These are phyloP conservation scores for Tuber indicum DNA, from an alignment of 495 filamentous ascomycete species.

Conservation along the genomic window DNA sequence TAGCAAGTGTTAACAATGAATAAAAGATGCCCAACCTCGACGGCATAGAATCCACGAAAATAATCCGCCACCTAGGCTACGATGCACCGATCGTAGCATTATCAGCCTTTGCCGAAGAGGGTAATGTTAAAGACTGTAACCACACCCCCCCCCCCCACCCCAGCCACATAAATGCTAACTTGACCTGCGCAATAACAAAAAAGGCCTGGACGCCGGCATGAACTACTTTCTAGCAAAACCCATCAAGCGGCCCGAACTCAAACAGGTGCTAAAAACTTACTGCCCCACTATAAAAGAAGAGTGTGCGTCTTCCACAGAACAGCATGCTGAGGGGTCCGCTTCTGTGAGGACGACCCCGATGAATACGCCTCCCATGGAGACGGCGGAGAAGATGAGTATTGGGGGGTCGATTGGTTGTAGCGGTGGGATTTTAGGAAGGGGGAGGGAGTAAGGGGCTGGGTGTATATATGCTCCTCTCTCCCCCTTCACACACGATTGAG, in stretches of 20 bases:
- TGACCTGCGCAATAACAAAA: constrained; percentile 16
- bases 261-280: constrained; percentile 65
- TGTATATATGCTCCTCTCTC: constrained; percentile 23
- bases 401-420: constrained; percentile 19
- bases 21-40: constrained; percentile 85
- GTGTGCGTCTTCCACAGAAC: neutral
- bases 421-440: constrained; percentile 4
- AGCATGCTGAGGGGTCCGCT: neutral
- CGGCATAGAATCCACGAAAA: constrained; percentile 76
- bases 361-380: neutral
- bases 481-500: neutral
- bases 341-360: neutral
- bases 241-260: constrained; percentile 72
- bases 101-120: constrained; percentile 84
- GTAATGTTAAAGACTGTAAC: constrained; percentile 73
- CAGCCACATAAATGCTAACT: constrained; percentile 50
- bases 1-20: neutral
- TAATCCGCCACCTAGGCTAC: constrained; percentile 82
- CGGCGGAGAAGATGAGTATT: neutral
- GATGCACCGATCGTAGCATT: constrained; percentile 83
- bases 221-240: constrained; percentile 63
- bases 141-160: constrained; percentile 62
- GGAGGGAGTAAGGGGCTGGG: constrained; percentile 9
- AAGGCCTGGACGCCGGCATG: constrained; percentile 46
- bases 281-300: constrained; percentile 55